Percentiles rank a stretch among this genome's conserved stretches.
Conservation (phyloP, 2,329 filamentous ascomycete species). For the Claviceps pusilla region DNA sequence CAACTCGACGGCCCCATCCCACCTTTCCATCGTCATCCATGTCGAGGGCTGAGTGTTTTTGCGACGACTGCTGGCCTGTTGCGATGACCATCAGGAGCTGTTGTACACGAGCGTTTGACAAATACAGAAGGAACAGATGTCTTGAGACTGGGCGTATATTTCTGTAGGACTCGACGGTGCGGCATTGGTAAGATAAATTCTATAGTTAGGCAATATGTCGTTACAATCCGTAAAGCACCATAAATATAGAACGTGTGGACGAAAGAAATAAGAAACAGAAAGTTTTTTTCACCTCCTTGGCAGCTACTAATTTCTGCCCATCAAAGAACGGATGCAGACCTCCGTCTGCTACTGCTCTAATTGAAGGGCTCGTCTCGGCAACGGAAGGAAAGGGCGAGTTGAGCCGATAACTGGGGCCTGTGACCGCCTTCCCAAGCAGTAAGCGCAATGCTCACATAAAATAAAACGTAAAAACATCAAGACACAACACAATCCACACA, state of each 20-base stretch:
- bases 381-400: background rate
- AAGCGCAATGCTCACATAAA: background rate
- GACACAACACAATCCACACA: background rate
- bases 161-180: constrained; percentile 3
- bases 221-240: background rate
- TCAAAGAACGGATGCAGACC: background rate
- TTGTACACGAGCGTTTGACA: constrained; percentile 15
- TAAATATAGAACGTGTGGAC: background rate
- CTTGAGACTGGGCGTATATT: constrained; percentile 4
- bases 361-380: background rate
- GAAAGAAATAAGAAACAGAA: background rate
- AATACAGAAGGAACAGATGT: constrained; percentile 13
- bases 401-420: background rate
- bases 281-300: background rate
- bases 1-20: constrained; percentile 15
- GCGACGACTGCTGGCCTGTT: constrained; percentile 3
- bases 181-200: constrained; percentile 3
- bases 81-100: constrained; percentile 12
- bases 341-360: background rate
- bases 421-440: background rate
- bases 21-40: constrained; percentile 13
- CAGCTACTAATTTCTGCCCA: background rate
- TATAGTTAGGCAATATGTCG: constrained; percentile 7
- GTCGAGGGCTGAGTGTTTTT: background rate
- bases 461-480: background rate